Conservation (phyloP, 495 filamentous ascomycete genomes). For the Elaphomyces granulatus region DNA sequence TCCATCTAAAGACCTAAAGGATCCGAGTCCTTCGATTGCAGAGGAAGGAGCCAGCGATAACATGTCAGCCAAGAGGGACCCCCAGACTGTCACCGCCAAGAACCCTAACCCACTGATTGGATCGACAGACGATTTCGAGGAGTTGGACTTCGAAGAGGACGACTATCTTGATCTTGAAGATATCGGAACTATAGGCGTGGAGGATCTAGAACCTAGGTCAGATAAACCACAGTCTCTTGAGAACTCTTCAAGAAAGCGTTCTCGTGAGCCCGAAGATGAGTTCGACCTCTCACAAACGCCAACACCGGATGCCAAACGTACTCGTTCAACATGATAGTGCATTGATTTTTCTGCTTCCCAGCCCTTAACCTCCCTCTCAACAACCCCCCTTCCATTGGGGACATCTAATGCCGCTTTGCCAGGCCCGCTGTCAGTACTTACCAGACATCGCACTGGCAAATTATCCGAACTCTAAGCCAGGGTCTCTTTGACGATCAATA, state of each 20-base stretch:
- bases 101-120: background rate
- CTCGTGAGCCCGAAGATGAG: slow-evolving; percentile 20
- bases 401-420: background rate
- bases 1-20: slow-evolving; percentile 8
- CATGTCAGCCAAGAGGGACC: background rate
- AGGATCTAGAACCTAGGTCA: slow-evolving; percentile 11
- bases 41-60: background rate
- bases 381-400: background rate
- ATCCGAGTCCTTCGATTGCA: background rate
- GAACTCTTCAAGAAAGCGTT: slow-evolving; percentile 15
- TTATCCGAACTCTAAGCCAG: background rate
- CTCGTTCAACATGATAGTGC: slow-evolving; percentile 15
- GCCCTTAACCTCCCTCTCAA: background rate
- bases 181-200: slow-evolving; percentile 11
- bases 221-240: slow-evolving; percentile 11
- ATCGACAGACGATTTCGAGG: slow-evolving; percentile 4
- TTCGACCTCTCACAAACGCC: slow-evolving; percentile 14
- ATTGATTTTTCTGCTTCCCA: background rate
- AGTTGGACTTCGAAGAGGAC: slow-evolving; percentile 14
- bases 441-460: background rate
- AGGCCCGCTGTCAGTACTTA: background rate
- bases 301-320: slow-evolving; percentile 18
- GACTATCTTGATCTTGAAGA: slow-evolving; percentile 12
- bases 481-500: background rate
- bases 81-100: background rate